Percentiles rank a stretch among this genome's conserved stretches.
Conservation (phyloP, 2,329 filamentous ascomycete genomes). For the Hymenoscyphus albidus region DNA sequence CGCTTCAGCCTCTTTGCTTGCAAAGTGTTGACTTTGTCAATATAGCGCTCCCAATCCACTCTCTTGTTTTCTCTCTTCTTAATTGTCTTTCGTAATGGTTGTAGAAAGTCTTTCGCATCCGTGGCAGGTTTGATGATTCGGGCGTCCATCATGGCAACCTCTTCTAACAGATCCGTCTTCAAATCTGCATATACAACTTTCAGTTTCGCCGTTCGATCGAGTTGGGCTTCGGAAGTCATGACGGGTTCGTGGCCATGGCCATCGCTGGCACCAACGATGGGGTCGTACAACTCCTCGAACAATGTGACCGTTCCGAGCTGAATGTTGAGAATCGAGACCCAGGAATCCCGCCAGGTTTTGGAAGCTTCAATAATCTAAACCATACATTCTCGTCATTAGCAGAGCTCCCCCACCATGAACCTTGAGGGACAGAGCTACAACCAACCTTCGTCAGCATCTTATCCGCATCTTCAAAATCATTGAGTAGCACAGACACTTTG, state of each 20-base stretch:
- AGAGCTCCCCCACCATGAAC: constrained; percentile 1
- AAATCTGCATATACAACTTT: constrained; percentile 67
- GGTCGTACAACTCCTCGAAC: constrained; percentile 71
- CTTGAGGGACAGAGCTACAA: constrained; percentile 12
- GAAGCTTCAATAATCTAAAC: constrained; percentile 69
- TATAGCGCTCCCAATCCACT: constrained; percentile 74
- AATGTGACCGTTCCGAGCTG: constrained; percentile 65
- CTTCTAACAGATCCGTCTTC: constrained; percentile 65
- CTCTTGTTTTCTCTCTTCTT: constrained; percentile 82
- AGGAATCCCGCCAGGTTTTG: constrained; percentile 73
- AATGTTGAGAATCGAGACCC: constrained; percentile 66
- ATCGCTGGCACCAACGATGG: constrained; percentile 65
- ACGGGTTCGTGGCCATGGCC: constrained; percentile 51
- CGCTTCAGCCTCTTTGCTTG: constrained; percentile 63
- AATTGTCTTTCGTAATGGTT: constrained; percentile 74
- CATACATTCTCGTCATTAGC: constrained; percentile 11
- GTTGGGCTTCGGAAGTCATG: constrained; percentile 57
- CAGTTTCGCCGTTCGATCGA: constrained; percentile 62
- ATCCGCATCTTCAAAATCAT: constrained; percentile 78
- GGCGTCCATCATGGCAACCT: constrained; percentile 66
- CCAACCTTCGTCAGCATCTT: constrained; percentile 67
- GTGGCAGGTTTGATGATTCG: constrained; percentile 67
- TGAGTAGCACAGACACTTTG: constrained; percentile 69
- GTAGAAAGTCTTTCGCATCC: constrained; percentile 64
- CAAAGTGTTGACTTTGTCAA: constrained; percentile 65